Conservation (phyloP, 2,329 filamentous ascomycete species). For the Phialophora macrospora region DNA sequence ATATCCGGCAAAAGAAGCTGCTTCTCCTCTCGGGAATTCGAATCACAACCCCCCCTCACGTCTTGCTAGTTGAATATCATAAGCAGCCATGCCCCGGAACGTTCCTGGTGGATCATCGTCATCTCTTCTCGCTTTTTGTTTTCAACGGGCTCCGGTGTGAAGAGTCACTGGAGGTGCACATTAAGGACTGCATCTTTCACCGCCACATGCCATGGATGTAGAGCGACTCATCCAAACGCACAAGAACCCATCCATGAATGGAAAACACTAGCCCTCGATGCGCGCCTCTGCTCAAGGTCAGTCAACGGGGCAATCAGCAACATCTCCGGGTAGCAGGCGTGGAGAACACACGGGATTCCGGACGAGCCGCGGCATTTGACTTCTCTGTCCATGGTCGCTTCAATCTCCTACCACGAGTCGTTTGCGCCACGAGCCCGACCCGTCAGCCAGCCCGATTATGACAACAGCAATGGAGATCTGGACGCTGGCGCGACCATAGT, state of each 20-base stretch:
- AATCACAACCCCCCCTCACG: neutral
- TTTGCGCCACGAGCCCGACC: neutral
- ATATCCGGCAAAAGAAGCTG: neutral
- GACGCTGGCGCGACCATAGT: conserved; percentile 1
- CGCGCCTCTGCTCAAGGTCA: neutral
- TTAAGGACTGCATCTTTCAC: neutral
- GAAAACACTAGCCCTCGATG: neutral
- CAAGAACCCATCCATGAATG: neutral
- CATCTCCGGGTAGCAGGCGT: neutral
- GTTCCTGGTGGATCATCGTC: neutral
- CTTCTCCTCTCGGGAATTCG: neutral
- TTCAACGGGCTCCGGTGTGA: neutral
- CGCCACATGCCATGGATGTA: neutral
- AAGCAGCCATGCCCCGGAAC: neutral
- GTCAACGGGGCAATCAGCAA: neutral
- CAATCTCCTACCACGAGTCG: neutral
- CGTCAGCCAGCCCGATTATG: neutral
- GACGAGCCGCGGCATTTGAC: neutral
- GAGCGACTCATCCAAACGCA: neutral
- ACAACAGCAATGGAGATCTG: neutral
- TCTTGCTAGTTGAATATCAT: neutral
- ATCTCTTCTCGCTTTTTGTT: neutral
- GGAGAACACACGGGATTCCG: neutral
- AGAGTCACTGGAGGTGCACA: neutral
- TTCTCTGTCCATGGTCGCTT: neutral